Evolutionary conservation across 2,329 filamentous ascomycete species (phyloP), one percentile per base, ranked within the genome.

Genomic region (Aspergillus versicolor): DNA sequence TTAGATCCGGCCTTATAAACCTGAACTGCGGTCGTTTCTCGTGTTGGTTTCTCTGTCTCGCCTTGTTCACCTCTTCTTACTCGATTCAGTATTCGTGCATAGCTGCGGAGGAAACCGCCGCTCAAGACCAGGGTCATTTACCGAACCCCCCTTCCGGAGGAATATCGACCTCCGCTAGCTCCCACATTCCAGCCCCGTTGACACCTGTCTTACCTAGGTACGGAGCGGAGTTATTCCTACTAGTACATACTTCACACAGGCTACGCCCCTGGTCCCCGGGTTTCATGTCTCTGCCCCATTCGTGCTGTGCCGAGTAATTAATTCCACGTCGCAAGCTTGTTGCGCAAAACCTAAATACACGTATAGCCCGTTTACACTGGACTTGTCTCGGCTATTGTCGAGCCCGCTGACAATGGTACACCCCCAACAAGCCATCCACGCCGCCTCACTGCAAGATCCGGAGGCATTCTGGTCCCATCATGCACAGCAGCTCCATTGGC

Each of bases 401-500:
- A 21, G 5, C 7, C 8, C 19, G 19, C 37, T 19, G 13, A n/a
- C 51, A 32, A 30, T 21, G 51, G 37, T 32, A 41, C 71, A 76
- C 53, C 69, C 70, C 9, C 82, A 85, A 71, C 77, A 83, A 62
- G 58, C 66, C n/a, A 76, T 81, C n/a, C 78, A 82, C 62, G 60
- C 69, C 3, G 66, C 70, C 59, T 92, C 90, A 52, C 82, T 94
- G 48, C 72, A 75, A n/a, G 77, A 89, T 62, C 90, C 90, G 0
- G 83, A 89, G 60, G 69, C 76, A 5, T 95, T 95, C 76, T 96
- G 91, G 91, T 77, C 77, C 21, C 79, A 81, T 54, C 90, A 94
- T 69, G 91, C 91, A 5, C 79, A 85, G 44, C 84, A 89, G 21
- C 79, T 97, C 3, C 77, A 88, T 73, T 97, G 92, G 92, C 88